Conservation (phyloP, 2,329 filamentous ascomycete genomes). For the Drechslera avenae region DNA sequence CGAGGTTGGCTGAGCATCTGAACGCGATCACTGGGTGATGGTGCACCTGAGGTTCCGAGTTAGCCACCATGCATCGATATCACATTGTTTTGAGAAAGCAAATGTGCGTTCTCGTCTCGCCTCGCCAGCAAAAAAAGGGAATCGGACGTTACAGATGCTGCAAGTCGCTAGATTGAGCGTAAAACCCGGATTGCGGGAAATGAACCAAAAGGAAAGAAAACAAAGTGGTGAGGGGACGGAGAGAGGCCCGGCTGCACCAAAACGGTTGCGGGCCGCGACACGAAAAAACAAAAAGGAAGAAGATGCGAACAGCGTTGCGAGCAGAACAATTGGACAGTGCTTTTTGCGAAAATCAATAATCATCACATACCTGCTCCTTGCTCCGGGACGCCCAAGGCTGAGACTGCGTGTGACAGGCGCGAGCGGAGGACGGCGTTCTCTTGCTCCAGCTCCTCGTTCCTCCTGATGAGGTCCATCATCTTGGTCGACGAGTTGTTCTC, state of each 20-base stretch:
- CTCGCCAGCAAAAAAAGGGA: slow-evolving; percentile 13
- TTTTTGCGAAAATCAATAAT: slow-evolving; percentile 18
- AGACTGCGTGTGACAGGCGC: slow-evolving; percentile 54
- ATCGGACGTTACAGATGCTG: slow-evolving; percentile 30
- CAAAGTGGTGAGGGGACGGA: slow-evolving; percentile 22
- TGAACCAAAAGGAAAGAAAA: slow-evolving; percentile 14
- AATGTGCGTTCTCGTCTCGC: slow-evolving; percentile 14
- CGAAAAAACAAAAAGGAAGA: slow-evolving; percentile 40
- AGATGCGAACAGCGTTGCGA: slow-evolving; percentile 11
- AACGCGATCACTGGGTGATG: slow-evolving; percentile 48
- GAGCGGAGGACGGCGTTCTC: slow-evolving; percentile 60
- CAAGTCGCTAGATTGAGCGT: slow-evolving; percentile 32
- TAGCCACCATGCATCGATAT: slow-evolving; percentile 27
- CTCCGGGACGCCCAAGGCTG: slow-evolving; percentile 45
- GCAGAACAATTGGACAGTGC: slow-evolving; percentile 36
- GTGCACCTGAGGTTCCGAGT: slow-evolving; percentile 35
- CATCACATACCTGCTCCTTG: slow-evolving; percentile 45
- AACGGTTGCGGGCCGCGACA: slow-evolving; percentile 33
- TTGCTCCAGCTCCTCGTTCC: slow-evolving; percentile 60
- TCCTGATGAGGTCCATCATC: slow-evolving; percentile 57
- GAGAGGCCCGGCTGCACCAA: slow-evolving; percentile 26
- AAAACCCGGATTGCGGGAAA: slow-evolving; percentile 16
- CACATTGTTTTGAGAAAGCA: slow-evolving; percentile 19
- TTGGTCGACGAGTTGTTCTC: slow-evolving; percentile 54
- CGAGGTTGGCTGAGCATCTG: slow-evolving; percentile 48